phyloP scores from a whole-genome alignment of 140 eudicot genomes.

The Senecio squalidus region DNA sequence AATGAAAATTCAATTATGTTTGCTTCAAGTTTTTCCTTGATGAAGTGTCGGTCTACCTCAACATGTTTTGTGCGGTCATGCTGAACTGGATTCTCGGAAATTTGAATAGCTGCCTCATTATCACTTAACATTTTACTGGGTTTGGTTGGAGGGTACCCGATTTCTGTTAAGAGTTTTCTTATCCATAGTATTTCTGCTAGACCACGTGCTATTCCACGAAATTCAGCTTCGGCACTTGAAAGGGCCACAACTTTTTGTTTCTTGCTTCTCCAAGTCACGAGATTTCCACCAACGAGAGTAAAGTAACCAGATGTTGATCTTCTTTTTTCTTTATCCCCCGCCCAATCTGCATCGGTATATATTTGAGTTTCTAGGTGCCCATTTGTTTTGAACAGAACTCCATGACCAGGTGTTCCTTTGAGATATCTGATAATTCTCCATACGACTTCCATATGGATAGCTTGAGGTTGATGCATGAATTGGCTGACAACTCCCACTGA shows the following conservation, averaged over 20 bases:
- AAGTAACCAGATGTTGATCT: too few relatives aligned
- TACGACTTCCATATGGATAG: not conserved
- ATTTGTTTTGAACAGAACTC: not conserved
- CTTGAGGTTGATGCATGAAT: constrained; percentile 1
- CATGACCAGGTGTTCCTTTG: not conserved
- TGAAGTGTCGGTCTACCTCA: not conserved
- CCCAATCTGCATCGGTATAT: too few relatives aligned
- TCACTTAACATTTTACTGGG: not conserved
- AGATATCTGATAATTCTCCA: not conserved
- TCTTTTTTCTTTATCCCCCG: not conserved
- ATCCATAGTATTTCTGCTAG: not conserved
- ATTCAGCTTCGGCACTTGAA: not conserved
- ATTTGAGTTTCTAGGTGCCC: not conserved
- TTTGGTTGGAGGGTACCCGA: not conserved
- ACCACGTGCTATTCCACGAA: not conserved
- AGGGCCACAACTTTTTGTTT: not conserved
- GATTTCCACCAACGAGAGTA: too few relatives aligned
- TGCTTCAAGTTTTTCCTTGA: not conserved
- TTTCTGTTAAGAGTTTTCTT: not conserved
- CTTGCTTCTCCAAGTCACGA: not conserved
- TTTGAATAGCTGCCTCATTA: not conserved
- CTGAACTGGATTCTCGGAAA: not conserved
- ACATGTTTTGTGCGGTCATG: not conserved
- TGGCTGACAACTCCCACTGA: not conserved
- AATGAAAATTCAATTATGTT: not conserved